Conservation (phyloP, 2,329 filamentous ascomycete genomes). For the Parascedosporium putredinis region DNA sequence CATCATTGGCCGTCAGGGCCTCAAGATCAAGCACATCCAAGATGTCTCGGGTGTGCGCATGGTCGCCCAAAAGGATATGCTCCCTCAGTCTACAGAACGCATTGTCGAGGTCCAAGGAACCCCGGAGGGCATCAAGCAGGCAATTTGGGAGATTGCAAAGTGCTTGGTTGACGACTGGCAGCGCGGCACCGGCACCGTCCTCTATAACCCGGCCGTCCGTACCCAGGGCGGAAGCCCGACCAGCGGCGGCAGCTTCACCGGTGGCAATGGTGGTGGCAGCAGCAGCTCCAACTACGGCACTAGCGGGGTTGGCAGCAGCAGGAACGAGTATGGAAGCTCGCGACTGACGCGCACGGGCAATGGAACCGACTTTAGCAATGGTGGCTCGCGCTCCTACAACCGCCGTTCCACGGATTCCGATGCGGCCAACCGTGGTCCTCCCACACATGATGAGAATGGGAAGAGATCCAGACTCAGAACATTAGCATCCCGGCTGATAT, state of each 20-base stretch:
- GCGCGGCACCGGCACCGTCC: constrained; percentile 88
- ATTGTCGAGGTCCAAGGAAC: constrained; percentile 95
- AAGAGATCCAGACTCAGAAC: constrained; percentile 97
- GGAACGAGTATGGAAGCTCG: constrained; percentile 45
- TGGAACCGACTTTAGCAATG: constrained; percentile 92
- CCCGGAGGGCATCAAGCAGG: constrained; percentile 89
- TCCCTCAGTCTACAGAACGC: constrained; percentile 94
- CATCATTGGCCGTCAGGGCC: constrained; percentile 89
- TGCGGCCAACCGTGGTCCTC: constrained; percentile 66
- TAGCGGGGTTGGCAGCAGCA: constrained; percentile 30
- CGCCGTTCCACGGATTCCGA: constrained; percentile 72
- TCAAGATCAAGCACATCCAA: constrained; percentile 99
- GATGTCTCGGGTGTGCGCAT: constrained; percentile 94
- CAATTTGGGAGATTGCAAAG: constrained; percentile 98
- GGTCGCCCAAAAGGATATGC: constrained; percentile 99
- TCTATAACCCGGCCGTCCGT: constrained; percentile 93
- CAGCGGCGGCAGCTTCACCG: constrained; percentile 14
- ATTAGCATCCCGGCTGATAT: constrained; percentile 99
- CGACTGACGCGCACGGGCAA: constrained; percentile 94
- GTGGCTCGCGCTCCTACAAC: constrained; percentile 55
- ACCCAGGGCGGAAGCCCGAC: constrained; percentile 56
- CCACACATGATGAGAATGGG: constrained; percentile 92
- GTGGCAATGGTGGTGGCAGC: constrained; percentile 34
- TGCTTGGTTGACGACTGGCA: constrained; percentile 97
- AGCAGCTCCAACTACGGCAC: constrained; percentile 28